Percentiles rank a stretch among this genome's conserved stretches.
Conservation (phyloP, 208 protist species). For the Tritrichomonas musculus region DNA sequence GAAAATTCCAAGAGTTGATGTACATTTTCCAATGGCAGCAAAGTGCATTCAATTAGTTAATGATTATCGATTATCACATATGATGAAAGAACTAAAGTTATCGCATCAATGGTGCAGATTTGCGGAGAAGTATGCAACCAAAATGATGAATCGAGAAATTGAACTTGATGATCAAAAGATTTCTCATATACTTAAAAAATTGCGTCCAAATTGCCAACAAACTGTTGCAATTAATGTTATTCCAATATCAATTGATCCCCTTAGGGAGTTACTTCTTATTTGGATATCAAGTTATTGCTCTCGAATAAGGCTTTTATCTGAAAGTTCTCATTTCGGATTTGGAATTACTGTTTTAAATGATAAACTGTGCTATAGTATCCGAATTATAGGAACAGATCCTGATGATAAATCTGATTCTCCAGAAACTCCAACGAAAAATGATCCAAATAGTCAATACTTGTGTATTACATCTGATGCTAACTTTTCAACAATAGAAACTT, state of each 20-base stretch:
- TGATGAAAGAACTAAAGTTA: not conserved
- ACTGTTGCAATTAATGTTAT: not conserved
- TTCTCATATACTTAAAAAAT: not conserved
- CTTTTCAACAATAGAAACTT: no score
- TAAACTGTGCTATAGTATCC: no score
- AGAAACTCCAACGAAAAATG: no score
- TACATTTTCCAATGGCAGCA: not conserved
- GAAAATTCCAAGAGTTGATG: not conserved
- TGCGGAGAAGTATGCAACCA: not conserved
- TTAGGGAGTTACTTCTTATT: not conserved
- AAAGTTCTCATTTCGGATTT: not conserved
- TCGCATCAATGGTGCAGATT: not conserved
- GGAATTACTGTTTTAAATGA: not conserved
- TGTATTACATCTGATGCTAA: no score
- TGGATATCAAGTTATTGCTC: not conserved
- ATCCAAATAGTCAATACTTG: no score
- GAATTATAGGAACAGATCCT: no score
- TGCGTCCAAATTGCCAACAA: not conserved
- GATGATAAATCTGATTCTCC: no score
- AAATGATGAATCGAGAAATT: not conserved
- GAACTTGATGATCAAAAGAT: not conserved
- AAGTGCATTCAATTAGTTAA: not conserved
- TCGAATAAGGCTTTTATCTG: not conserved
- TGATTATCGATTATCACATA: not conserved
- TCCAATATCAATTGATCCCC: not conserved